Base-by-base conservation (phyloP, 2,329 filamentous ascomycete species). In the Colletotrichum chlorophyti region DNA sequence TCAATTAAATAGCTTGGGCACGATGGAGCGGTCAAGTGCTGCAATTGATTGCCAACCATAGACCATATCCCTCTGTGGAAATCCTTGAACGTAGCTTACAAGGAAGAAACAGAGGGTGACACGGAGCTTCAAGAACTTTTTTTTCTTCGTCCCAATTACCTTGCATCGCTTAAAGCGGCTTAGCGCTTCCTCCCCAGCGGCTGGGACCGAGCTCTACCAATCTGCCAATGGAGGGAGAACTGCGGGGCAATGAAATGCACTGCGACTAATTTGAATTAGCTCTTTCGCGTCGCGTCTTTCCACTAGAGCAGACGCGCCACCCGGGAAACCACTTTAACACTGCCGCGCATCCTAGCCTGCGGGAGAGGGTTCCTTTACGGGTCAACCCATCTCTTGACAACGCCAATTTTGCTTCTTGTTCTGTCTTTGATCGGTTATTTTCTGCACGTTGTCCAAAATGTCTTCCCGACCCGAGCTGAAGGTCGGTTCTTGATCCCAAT, bases 391-490 rank as follows among this genome's bases (percentile, higher is more conserved):
- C n/a, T 15, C 23, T 35, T 55, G 26, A 15, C 14, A n/a, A 14
- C 9, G 9, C 19, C 12, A 43, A 21, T 24, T 41, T 9, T 41
- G 11, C 29, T 60, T 29, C 41, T 51, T 17, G 11, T 51, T n/a
- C 41, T 43, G 23, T 46, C 5, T 1, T 43, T 23, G 10, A 12
- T 27, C 9, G 4, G 27, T 40, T 21, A 9, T 27, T 54, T 6
- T 8, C 34, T 19, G n/a, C 35, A 45, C 35, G 12, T 32, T 6
- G 26, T 29, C 62, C 66, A 82, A 61, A 40, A 91, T 91, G 88
- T 86, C 87, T 72, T 90, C 88, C 48, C 79, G 88, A 68, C 88
- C 88, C 55, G 88, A 91, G 70, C 73, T 91, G 47, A 91, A 90
- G 83, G 88, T 89, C 59, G 35, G 57, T 21, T 17, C n/a, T n/a